Percentiles rank a stretch among this genome's conserved stretches.
phyloP scores from a whole-genome alignment of 2,329 filamentous ascomycete species.

The Neofusicoccum ribis region DNA sequence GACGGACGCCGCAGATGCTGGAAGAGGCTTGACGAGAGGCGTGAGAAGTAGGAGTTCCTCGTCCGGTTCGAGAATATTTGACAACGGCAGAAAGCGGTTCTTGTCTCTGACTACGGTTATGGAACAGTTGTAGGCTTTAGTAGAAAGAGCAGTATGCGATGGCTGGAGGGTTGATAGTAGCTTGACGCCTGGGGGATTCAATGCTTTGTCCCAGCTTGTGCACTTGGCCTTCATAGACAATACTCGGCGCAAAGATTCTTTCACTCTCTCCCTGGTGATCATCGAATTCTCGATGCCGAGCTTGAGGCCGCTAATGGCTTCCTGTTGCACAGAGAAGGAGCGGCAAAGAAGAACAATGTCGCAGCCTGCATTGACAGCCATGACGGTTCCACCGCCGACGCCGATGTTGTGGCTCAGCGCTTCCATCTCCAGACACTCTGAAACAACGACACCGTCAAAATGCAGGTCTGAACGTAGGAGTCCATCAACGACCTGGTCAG shows the following conservation, averaged over 20 bases:
- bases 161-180: slow-evolving; percentile 80
- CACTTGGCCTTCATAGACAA: slow-evolving; percentile 79
- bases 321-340: slow-evolving; percentile 83
- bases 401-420: slow-evolving; percentile 92
- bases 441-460: slow-evolving; percentile 90
- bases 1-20: slow-evolving; percentile 80
- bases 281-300: slow-evolving; percentile 88
- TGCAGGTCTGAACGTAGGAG: slow-evolving; percentile 83
- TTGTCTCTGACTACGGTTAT: slow-evolving; percentile 92
- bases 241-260: slow-evolving; percentile 76
- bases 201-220: slow-evolving; percentile 85
- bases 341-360: slow-evolving; percentile 87
- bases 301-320: slow-evolving; percentile 87
- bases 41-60: slow-evolving; percentile 90
- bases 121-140: slow-evolving; percentile 84
- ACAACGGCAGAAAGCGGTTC: slow-evolving; percentile 78
- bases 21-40: slow-evolving; percentile 87
- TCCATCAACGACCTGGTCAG: slow-evolving; percentile 89
- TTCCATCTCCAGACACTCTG: slow-evolving; percentile 96
- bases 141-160: slow-evolving; percentile 77
- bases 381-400: slow-evolving; percentile 94
- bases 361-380: slow-evolving; percentile 95
- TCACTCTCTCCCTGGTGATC: slow-evolving; percentile 76
- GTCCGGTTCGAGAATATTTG: slow-evolving; percentile 75
- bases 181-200: slow-evolving; percentile 80